Evolutionary conservation across 192 early-diverging fungal genomes (phyloP), one percentile per base, ranked within the genome.

Genomic region (Polychytrium aggregatum): DNA sequence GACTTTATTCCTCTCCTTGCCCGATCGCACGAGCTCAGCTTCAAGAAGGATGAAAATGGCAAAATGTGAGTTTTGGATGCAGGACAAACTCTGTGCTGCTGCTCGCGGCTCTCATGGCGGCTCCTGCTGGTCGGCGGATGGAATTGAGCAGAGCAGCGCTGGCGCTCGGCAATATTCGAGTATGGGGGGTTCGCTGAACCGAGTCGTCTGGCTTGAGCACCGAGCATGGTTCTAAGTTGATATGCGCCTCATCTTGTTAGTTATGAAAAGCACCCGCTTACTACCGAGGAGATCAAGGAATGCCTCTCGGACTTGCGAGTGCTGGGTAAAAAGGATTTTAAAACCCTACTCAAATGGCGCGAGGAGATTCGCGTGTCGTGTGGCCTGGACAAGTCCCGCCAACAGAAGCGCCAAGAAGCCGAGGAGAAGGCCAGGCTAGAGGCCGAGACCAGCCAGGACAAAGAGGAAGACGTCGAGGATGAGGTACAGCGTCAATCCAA

Each of bases 311-410:
- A 98, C 73, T 76, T 98, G 59, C 83, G 85, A 49, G 84, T 95
- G 10, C 68, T 98, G 17, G 90, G 92, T 24, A 93, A 89, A 55
- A 84, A 82, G 62, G 95, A 98, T 54, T 98, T 96, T 57, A 88
- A 88, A 64, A 60, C 55, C 25, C 59, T 98, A 43, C 76, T 98
- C 51, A 86, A 84, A 57, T 98, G 95, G 95, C 72, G 90, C 36
- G 76, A 82, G 13, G 60, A 57, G 3, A 65, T 95, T 40, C 79
- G 88, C 52, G 66, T 82, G 52, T 59, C 65, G 2, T 41, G 82
- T 5, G 72, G 66, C 27, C 44, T 79, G 24, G 57, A 63, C 13
- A 44, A 44, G 42, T 11, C 27, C 34, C 4, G 7, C 10, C 16
- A 21, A 20, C 22, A 40, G 1, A 50, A 70, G 44, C 64, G 63